Evolutionary conservation across 108 stramenopile genomes (phyloP), one percentile per base, ranked within the genome.

Genomic region (Skeletonema tropicum): DNA sequence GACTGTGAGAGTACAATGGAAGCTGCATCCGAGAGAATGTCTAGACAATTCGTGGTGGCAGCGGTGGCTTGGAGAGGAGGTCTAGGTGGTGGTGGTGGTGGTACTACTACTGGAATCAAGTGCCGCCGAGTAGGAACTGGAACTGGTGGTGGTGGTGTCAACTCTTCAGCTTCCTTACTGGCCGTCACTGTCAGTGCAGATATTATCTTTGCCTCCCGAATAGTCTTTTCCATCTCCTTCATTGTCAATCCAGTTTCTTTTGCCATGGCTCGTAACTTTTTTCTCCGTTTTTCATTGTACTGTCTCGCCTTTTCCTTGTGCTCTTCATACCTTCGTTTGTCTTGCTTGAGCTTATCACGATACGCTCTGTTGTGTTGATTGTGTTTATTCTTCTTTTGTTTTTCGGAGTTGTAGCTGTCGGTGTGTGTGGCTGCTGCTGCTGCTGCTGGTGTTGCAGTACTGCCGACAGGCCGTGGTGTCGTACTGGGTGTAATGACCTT

Each of bases 271-370:
- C 42, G 15, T 15, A 45, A 45, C 15, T 45, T 45, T 45, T 45
- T 45, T n/a, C 42, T 45, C 42, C 42, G 14, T 45, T 45, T 45
- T 45, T 45, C 42, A 45, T 45, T 45, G 42, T 45, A 45, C 42
- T 45, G 42, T 5, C 42, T 45, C 15, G 42, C 42, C 42, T 45
- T 45, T 45, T 45, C 42, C 11, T 45, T 45, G 42, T 45, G 42
- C 42, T 45, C 42, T 45, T 45, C 42, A 2, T 45, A 45, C 3
- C 42, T 45, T 45, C 42, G 42, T 45, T 45, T 45, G 42, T 45
- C 42, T 45, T 45, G 42, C 42, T 45, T 45, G 15, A 45, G 42
- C 15, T 45, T 45, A 5, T 45, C 42, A 45, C 42, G 42, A n/a
- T 45, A 45, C 5, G 42, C 42, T 11, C 42, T 45, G 42, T 45